These are phyloP conservation scores for Basipetospora chlamydospora DNA, from an alignment of 2,329 filamentous ascomycete genomes.

Conservation along the genomic window DNA sequence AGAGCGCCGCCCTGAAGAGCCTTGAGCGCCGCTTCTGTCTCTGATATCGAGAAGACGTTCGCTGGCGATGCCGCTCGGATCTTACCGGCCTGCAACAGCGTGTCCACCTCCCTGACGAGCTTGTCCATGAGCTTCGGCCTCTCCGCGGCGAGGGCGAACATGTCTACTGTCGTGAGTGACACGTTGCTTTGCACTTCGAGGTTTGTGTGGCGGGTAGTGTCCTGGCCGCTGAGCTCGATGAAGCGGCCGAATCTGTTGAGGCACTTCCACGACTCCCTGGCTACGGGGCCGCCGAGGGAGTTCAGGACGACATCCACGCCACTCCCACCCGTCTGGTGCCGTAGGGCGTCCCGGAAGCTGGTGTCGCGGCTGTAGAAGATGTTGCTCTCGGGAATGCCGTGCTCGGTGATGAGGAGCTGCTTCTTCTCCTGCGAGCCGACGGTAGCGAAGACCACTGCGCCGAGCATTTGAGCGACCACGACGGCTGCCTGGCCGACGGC, in stretches of 20 bases:
- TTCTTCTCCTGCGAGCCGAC: slow-evolving; percentile 25
- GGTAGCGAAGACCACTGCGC: slow-evolving; percentile 27
- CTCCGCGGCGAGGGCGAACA: slow-evolving; percentile 26
- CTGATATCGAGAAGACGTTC: slow-evolving; percentile 20
- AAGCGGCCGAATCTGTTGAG: slow-evolving; percentile 29
- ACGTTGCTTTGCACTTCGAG: slow-evolving; percentile 34
- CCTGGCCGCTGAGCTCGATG: slow-evolving; percentile 17
- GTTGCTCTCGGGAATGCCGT: slow-evolving; percentile 19
- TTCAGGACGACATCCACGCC: slow-evolving; percentile 60
- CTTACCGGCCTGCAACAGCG: slow-evolving; percentile 18
- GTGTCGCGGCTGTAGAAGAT: slow-evolving; percentile 15
- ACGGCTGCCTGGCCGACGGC: slow-evolving; percentile 25
- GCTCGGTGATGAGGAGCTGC: slow-evolving; percentile 20
- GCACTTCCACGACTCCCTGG: slow-evolving; percentile 27
- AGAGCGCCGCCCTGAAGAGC: slow-evolving; percentile 19
- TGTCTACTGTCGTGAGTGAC: slow-evolving; percentile 30
- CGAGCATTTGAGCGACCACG: slow-evolving; percentile 20
- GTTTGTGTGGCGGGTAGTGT: slow-evolving; percentile 9
- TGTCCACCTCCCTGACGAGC: slow-evolving; percentile 22
- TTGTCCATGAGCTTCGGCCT: slow-evolving; percentile 24
- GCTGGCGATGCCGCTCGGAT: slow-evolving; percentile 22
- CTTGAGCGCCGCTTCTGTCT: slow-evolving; percentile 23
- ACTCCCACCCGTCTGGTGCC: slow-evolving; percentile 20
- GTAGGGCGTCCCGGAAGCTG: slow-evolving; percentile 11
- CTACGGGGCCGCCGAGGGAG: slow-evolving; percentile 25